phyloP scores from a whole-genome alignment of 202 grass and related monocot genomes.

The Cymbopogon flexuosus region DNA sequence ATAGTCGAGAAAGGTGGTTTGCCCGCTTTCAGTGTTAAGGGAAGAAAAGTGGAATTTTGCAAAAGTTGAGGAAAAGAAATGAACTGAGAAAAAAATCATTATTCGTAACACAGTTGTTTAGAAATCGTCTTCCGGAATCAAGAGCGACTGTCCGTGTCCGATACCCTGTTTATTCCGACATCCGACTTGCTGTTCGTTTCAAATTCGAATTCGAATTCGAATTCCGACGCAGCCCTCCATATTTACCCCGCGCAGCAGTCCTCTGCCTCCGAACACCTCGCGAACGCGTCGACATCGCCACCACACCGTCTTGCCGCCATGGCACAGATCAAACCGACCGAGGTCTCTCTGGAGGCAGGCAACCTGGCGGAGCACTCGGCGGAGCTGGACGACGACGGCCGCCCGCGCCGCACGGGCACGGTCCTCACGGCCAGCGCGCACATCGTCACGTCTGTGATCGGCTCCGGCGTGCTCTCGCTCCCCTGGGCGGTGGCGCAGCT shows the following conservation, averaged over 20 bases:
- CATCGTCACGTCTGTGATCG: constrained; percentile 57
- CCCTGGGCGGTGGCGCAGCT: constrained; percentile 59
- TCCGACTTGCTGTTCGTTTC: background rate
- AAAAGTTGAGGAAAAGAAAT: too few relatives aligned
- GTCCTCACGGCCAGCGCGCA: constrained; percentile 51
- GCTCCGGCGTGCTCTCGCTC: constrained; percentile 57
- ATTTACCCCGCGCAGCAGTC: background rate
- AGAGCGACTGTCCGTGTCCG: too few relatives aligned
- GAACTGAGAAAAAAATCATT: too few relatives aligned
- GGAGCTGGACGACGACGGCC: constrained; percentile 32
- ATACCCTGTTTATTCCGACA: background rate
- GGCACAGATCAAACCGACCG: background rate
- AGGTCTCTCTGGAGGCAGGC: background rate
- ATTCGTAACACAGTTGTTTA: too few relatives aligned
- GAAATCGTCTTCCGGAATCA: too few relatives aligned
- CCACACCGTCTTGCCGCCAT: background rate
- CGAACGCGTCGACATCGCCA: too few relatives aligned
- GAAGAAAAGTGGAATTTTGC: too few relatives aligned
- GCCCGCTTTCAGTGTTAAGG: too few relatives aligned
- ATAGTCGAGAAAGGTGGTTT: too few relatives aligned
- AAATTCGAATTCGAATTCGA: background rate
- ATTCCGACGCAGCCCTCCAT: background rate
- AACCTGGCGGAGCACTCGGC: background rate
- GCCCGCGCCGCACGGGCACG: constrained; percentile 25
- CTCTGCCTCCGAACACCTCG: background rate